phyloP scores from a whole-genome alignment of 345 rosid genomes.

The Rubroshorea leprosula region DNA sequence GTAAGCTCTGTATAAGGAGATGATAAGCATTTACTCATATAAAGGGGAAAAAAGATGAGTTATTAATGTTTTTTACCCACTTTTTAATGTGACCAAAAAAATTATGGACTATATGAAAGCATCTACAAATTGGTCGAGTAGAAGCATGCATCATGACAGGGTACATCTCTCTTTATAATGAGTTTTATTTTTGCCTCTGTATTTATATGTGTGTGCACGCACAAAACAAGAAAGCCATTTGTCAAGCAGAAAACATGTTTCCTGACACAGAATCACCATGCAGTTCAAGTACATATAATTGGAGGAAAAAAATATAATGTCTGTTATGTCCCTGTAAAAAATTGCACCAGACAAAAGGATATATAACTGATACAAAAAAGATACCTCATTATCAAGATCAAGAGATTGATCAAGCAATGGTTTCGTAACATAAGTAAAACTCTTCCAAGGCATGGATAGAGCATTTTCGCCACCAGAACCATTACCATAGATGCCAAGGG shows the following conservation, averaged over 20 bases:
- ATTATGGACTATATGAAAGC: too few relatives aligned
- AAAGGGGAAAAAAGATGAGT: background rate
- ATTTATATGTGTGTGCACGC: too few relatives aligned
- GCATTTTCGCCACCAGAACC: constrained; percentile 24
- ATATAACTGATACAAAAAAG: constrained; percentile 13
- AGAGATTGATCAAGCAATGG: constrained; percentile 48
- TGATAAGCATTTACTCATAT: background rate
- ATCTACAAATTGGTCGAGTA: too few relatives aligned
- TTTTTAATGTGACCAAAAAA: too few relatives aligned
- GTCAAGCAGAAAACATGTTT: too few relatives aligned
- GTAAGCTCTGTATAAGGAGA: constrained; percentile 47
- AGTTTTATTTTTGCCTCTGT: too few relatives aligned
- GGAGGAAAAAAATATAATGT: too few relatives aligned
- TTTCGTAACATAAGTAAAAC: constrained; percentile 60
- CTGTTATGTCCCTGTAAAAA: too few relatives aligned
- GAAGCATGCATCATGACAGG: too few relatives aligned
- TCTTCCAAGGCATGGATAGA: constrained; percentile 66
- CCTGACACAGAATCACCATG: background rate
- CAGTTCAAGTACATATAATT: background rate
- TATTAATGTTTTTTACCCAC: too few relatives aligned
- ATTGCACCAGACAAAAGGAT: background rate
- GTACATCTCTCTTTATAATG: too few relatives aligned
- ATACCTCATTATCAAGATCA: constrained; percentile 58
- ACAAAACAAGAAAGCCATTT: too few relatives aligned
- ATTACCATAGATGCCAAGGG: constrained; percentile 21